phyloP scores from a whole-genome alignment of 2,329 filamentous ascomycete species.

The Zasmidium citrigriseum region DNA sequence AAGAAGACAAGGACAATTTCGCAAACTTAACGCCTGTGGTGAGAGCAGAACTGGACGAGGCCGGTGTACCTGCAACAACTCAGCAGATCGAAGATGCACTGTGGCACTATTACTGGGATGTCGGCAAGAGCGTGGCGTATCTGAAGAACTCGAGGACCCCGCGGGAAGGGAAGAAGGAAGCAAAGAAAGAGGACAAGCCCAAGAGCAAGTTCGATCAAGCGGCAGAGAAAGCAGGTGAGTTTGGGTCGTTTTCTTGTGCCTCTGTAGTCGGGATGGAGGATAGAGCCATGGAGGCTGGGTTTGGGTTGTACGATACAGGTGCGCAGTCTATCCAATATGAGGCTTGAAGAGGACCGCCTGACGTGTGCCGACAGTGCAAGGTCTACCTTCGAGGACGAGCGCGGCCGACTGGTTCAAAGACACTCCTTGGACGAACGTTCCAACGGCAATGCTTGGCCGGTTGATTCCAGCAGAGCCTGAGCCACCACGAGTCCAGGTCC shows the following conservation, averaged over 20 bases:
- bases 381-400: constrained; percentile 12
- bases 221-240: constrained; percentile 52
- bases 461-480: constrained; percentile 62
- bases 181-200: constrained; percentile 35
- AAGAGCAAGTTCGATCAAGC: constrained; percentile 52
- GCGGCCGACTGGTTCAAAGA: constrained; percentile 72
- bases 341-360: not conserved
- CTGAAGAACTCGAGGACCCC: constrained; percentile 54
- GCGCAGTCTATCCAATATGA: not conserved
- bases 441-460: constrained; percentile 62
- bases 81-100: constrained; percentile 83
- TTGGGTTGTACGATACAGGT: constrained; percentile 4
- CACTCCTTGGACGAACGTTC: constrained; percentile 80
- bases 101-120: constrained; percentile 95
- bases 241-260: constrained; percentile 8
- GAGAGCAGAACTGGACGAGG: constrained; percentile 35
- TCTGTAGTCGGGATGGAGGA: not conserved
- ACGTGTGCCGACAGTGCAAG: not conserved
- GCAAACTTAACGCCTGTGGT: constrained; percentile 35
- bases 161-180: constrained; percentile 27
- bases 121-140: constrained; percentile 81
- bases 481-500: constrained; percentile 64
- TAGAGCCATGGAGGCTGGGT: not conserved
- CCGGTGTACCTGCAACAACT: constrained; percentile 54
- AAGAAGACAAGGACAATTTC: constrained; percentile 41